Evolutionary conservation across 306 rosid genomes (phyloP), one percentile per base, ranked within the genome.

Genomic region (Castanospermum australe): DNA sequence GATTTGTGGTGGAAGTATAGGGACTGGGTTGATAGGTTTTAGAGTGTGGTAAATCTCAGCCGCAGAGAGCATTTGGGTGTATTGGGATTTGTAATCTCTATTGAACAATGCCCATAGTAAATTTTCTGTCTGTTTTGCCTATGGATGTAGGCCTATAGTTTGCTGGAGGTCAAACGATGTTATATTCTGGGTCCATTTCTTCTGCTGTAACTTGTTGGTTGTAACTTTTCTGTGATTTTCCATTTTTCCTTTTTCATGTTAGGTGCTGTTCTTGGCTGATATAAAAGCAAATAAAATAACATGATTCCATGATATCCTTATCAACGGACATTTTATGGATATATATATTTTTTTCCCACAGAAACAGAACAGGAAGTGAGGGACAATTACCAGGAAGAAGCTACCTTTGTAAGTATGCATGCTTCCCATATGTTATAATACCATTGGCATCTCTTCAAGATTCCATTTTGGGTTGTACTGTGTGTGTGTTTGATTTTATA

Each of bases 391-490:
- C 79, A 84, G 33, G 91, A 83, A 76, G 87, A 80, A 42, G 79
- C 78, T 70, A 22, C 64, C 75, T 50, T 76, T 42, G 98, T 94
- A 87, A 89, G 97, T 87, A 36, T 64, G 39, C 78, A 39, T 71
- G 52, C 78, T 64, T 56, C 61, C 62, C 57, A 52, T 33, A 6
- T 83, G 54, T 61, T 77, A 24, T 60, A 50, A 74, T 50, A 18
- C 63, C 61, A 33, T 39, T 48, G 67, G 55, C 52, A 20, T 22
- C 18, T 13, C 28, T 55, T 9, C 42, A 33, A 39, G 25, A 41
- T 73, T 72, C 1, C 30, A 8, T 6, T 71, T 14, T 13, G 68
- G 62, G 32, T 13, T 24, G 38, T 44, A 44, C 64, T 38, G 24
- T 25, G 64, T 5, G 6, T 60, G 24, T 5, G 1, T 30, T 69